Conservation (phyloP, 345 rosid genomes). For the Abelmoschus esculentus region DNA sequence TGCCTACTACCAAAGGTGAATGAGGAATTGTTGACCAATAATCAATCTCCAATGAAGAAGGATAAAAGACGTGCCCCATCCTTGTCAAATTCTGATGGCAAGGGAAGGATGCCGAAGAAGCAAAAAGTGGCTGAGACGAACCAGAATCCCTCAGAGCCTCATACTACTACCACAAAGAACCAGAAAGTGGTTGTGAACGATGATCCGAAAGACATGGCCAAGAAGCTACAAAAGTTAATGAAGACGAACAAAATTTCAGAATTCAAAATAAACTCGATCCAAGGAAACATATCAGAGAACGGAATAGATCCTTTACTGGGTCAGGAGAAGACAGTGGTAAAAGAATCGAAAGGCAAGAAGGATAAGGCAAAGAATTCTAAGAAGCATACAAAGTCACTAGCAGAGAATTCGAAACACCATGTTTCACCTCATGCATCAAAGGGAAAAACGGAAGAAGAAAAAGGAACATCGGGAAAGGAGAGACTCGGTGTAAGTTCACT, state of each 20-base stretch:
- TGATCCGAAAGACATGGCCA: conserved; percentile 2
- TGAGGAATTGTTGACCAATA: conserved; percentile 11
- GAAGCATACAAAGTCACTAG: too few relatives aligned
- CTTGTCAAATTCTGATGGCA: conserved; percentile 11
- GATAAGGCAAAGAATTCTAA: too few relatives aligned
- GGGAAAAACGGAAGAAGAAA: not conserved
- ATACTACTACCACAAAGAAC: not conserved
- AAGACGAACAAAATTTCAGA: not conserved
- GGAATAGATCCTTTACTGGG: not conserved
- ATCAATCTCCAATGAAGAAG: conserved; percentile 10
- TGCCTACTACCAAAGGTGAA: not conserved
- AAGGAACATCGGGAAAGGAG: conserved; percentile 13
- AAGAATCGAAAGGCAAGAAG: too few relatives aligned
- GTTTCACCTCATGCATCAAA: too few relatives aligned
- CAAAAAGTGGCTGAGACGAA: conserved; percentile 11
- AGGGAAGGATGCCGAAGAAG: conserved; percentile 20
- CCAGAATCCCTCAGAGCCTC: not conserved
- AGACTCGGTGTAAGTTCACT: conserved; percentile 17
- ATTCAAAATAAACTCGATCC: conserved; percentile 1
- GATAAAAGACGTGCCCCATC: conserved; percentile 7
- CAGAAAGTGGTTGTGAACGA: not conserved
- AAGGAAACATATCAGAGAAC: conserved; percentile 1
- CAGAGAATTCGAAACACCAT: too few relatives aligned
- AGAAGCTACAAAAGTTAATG: conserved; percentile 7
- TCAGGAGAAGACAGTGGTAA: conserved; percentile 10